Base-by-base conservation (phyloP, 208 protist species). In the Crithidia mellificae region DNA sequence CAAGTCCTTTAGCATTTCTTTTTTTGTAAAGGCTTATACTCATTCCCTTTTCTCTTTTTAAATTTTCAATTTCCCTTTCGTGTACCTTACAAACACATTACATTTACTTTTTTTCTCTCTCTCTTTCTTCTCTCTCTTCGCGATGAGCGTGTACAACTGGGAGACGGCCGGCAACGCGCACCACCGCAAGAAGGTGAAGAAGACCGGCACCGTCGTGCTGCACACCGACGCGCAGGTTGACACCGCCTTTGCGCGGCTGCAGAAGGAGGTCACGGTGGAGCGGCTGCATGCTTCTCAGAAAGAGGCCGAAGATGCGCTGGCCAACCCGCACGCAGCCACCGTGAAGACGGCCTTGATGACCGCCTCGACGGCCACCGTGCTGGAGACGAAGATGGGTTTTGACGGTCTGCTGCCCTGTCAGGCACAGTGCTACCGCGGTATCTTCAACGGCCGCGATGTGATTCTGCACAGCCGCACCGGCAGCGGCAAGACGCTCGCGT, bases 401-500 rank as follows among this genome's bases (percentile, higher is more conserved):
- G 67, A 43, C 1, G 51, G 25, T 11, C 72, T 96, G 38, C 76
- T 94, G 44, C 86, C 86, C 12, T 88, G 83, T 65, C 91, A 96
- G 66, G 88, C 91, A 39, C 88, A 96, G 71, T 93, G 86, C 75
- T 96, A 93, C 68, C 81, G 83, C 25, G 88, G 88, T 36, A 90
- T 96, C 49, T 94, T 94, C 59, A 84, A 86, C 41, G 81, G 88
- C 24, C 84, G 88, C 39, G 94, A 98, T 62, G 81, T 97, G 54
- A 90, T 98, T 41, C 79, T 96, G 53, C 94, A 98, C 77, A 95
- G 94, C 63, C 91, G 95, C 67, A 98, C 96, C 29, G 96, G 96
- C 56, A 95, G 83, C 66, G 98, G 98, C 29, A 99, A 99, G 84
- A 99, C 99, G 34, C 74, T 99, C 0, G 98, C 98, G 17, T 99